Evolutionary conservation across 2,329 filamentous ascomycete species (phyloP), one percentile per base, ranked within the genome.

Genomic region (Ustulina deusta): DNA sequence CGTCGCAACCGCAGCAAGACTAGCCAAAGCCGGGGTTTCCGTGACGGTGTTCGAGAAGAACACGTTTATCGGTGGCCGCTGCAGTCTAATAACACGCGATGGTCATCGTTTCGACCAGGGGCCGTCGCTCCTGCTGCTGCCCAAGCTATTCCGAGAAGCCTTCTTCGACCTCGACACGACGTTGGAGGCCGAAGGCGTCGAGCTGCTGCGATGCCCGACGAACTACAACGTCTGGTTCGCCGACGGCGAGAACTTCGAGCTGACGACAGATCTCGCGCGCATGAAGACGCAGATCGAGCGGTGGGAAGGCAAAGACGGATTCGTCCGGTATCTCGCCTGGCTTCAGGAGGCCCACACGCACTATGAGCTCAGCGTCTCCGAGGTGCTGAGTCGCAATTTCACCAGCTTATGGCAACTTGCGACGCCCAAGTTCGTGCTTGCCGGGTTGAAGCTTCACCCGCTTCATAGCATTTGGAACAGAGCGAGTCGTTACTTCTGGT

Each of bases 21-120:
- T 93, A 11, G 89, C 90, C 57, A 90, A 90, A 75, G 86, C 90
- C 1, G 91, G 91, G 44, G 89, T 90, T 77, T 78, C 84, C 38
- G 91, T 93, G n/a, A 93, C 90, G 0, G 89, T 93, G 1, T 80
- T 93, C n/a, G 91, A 94, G 79, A 93, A 93, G 82, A 93, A 93
- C 75, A 81, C 81, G 64, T 92, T 91, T 76, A 90, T 88, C 0
- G 91, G 91, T 52, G 91, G 91, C 3, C 83, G 91, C 62, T 93
- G 91, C 79, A 91, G 87, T 51, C 79, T 93, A 29, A 84, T 93
- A 42, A 81, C 86, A 60, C 81, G 86, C 66, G 80, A 86, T 55
- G 88, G 86, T 62, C 88, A 89, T 77, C 87, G 91, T 65, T 93
- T 93, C 80, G 91, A 94, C 75, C 91, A 93, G 81, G 91, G 91